A percentile compares a stretch with the other conserved stretches of the same genome.
phyloP scores from a whole-genome alignment of 805 yeast species.

The Ogataea wickerhamii region DNA sequence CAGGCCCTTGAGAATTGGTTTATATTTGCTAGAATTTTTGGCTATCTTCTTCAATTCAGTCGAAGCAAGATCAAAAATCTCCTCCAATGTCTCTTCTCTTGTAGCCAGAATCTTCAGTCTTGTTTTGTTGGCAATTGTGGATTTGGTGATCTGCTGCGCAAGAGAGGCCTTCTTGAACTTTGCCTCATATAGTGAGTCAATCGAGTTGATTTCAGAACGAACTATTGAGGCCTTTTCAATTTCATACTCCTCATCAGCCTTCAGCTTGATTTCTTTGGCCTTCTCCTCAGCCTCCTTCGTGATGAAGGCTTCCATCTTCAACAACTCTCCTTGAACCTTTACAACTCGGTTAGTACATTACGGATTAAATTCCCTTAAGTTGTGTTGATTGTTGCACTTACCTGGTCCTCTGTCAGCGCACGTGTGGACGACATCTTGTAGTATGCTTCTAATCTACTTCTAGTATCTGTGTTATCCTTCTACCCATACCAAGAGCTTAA shows the following conservation, averaged over 20 bases:
- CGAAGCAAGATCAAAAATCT: constrained; percentile 69
- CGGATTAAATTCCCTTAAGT: neutral
- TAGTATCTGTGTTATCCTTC: no score
- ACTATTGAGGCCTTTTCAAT: constrained; percentile 95
- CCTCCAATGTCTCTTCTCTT: constrained; percentile 75
- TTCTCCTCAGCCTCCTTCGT: constrained; percentile 98
- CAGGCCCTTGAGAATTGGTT: constrained; percentile 66
- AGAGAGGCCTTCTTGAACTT: constrained; percentile 87
- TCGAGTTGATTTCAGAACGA: constrained; percentile 84
- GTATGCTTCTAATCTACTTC: neutral
- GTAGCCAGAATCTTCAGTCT: constrained; percentile 86
- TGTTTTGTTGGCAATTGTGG: constrained; percentile 93
- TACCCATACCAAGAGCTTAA: no score
- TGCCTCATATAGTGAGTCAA: constrained; percentile 74
- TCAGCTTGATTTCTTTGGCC: constrained; percentile 90
- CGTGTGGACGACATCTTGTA: constrained; percentile 31
- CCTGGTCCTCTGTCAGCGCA: constrained; percentile 47
- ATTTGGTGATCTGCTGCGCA: constrained; percentile 92
- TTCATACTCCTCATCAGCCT: constrained; percentile 98
- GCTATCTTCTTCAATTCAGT: constrained; percentile 56
- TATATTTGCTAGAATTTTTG: constrained; percentile 55
- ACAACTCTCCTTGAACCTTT: constrained; percentile 90
- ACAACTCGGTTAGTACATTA: constrained; percentile 3
- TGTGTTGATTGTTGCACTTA: constrained; percentile 27
- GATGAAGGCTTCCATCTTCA: constrained; percentile 98